These are phyloP conservation scores for Chaetomium cochliodes DNA, from an alignment of 495 filamentous ascomycete species.

Conservation along the genomic window DNA sequence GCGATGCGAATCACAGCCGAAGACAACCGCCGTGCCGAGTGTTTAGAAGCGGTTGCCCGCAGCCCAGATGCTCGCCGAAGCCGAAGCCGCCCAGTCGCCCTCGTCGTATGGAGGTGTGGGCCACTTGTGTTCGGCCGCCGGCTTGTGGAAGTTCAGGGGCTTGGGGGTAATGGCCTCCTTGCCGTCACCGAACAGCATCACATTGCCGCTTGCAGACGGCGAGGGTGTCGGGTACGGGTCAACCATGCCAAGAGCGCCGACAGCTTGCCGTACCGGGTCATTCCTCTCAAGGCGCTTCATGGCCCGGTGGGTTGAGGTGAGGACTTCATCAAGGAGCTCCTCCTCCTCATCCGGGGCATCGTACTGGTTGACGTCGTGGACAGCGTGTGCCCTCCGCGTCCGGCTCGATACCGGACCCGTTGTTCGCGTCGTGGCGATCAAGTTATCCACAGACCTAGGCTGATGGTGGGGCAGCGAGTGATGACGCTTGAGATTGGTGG, in stretches of 20 bases:
- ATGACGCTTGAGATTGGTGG: constrained; percentile 59
- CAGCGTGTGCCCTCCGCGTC: constrained; percentile 76
- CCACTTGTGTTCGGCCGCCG: constrained; percentile 69
- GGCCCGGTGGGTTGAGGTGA: constrained; percentile 49
- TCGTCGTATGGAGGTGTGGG: constrained; percentile 93
- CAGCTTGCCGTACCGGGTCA: constrained; percentile 53
- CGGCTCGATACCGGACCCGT: constrained; percentile 74
- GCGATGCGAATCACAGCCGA: constrained; percentile 14
- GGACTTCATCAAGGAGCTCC: constrained; percentile 84
- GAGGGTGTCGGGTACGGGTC: constrained; percentile 91
- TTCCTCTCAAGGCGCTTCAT: constrained; percentile 54
- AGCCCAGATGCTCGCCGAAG: constrained; percentile 72
- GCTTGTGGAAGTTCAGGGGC: constrained; percentile 51
- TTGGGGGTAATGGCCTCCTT: constrained; percentile 63
- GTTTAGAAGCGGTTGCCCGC: constrained; percentile 57
- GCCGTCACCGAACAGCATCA: constrained; percentile 64
- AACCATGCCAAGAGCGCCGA: constrained; percentile 59
- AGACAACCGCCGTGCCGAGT: constrained; percentile 3
- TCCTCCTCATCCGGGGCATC: constrained; percentile 97
- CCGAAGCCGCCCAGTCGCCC: constrained; percentile 81
- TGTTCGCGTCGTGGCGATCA: constrained; percentile 51
- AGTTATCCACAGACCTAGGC: constrained; percentile 63
- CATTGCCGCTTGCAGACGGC: constrained; percentile 77
- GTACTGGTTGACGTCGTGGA: constrained; percentile 76
- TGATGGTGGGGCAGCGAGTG: constrained; percentile 74